These are phyloP conservation scores for Botrytis porri DNA, from an alignment of 2,329 filamentous ascomycete genomes.

Conservation along the genomic window DNA sequence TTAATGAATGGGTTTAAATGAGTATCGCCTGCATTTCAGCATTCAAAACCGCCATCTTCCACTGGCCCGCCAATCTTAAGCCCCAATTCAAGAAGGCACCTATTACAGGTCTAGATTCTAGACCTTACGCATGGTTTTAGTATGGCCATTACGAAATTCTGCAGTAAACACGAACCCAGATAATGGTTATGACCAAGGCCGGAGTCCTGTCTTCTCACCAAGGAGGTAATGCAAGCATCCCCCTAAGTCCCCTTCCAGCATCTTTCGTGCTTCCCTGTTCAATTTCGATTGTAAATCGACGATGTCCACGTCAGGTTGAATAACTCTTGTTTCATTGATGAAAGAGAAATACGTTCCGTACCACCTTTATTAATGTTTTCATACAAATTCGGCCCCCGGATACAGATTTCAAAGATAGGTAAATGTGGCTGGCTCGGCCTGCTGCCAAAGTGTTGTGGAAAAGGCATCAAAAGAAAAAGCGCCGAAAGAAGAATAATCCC, in stretches of 20 bases:
- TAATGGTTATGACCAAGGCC: constrained; percentile 5
- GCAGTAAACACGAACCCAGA: background rate
- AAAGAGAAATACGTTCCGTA: background rate
- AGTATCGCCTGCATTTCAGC: background rate
- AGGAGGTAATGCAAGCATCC: constrained; percentile 9
- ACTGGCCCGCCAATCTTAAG: background rate
- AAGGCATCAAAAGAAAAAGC: background rate
- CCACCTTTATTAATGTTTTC: constrained; percentile 2
- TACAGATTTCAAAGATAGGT: background rate
- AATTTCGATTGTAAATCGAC: background rate
- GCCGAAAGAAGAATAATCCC: background rate
- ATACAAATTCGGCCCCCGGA: background rate
- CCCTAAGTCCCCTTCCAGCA: background rate
- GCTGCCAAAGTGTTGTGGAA: background rate
- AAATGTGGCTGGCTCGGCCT: constrained; percentile 9
- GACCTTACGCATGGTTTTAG: background rate
- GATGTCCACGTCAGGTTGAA: background rate
- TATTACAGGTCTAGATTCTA: background rate
- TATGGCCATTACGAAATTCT: background rate
- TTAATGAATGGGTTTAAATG: background rate
- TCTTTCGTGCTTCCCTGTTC: background rate
- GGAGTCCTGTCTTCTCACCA: background rate
- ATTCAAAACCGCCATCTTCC: background rate
- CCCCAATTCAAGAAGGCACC: background rate
- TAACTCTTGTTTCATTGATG: background rate